These are phyloP conservation scores for Protomyces arabidopsidicola DNA, from an alignment of 1,139 yeast species.

Conservation along the genomic window DNA sequence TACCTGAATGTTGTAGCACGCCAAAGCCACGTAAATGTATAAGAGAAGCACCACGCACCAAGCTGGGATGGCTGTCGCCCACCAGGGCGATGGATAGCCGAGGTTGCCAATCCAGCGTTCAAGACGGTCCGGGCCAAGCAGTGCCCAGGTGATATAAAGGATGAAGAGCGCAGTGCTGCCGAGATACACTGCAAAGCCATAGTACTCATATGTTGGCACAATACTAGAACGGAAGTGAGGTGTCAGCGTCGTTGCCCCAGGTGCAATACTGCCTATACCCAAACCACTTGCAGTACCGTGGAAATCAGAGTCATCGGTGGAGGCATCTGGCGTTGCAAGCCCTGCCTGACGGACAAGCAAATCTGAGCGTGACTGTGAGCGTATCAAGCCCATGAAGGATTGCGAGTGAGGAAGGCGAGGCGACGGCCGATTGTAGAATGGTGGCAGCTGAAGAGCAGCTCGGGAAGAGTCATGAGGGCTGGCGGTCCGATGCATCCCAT, in stretches of 20 bases:
- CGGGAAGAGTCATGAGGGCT: background rate
- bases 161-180: conserved; percentile 28
- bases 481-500: too few relatives aligned
- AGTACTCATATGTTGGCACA: conserved; percentile 31
- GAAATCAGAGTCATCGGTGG: background rate
- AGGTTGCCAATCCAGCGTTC: conserved; percentile 55
- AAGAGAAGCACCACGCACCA: conserved; percentile 65
- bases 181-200: conserved; percentile 30
- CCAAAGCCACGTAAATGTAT: conserved; percentile 64
- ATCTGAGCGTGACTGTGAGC: conserved; percentile 1
- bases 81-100: conserved; percentile 81
- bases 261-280: conserved; percentile 4
- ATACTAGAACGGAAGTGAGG: conserved; percentile 17
- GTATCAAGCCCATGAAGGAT: conserved; percentile 16
- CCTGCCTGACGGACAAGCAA: background rate
- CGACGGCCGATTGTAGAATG: conserved; percentile 21
- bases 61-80: conserved; percentile 75
- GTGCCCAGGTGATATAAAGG: conserved; percentile 64
- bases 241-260: conserved; percentile 15
- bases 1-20: conserved; percentile 67
- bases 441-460: conserved; percentile 9
- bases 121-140: conserved; percentile 52
- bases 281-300: background rate
- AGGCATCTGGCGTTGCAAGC: background rate
- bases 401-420: conserved; percentile 18